Percentiles rank a stretch among this genome's conserved stretches.
Evolutionary conservation across 2,329 filamentous ascomycete genomes (phyloP).

Genomic region (Talaromyces funiculosus): DNA sequence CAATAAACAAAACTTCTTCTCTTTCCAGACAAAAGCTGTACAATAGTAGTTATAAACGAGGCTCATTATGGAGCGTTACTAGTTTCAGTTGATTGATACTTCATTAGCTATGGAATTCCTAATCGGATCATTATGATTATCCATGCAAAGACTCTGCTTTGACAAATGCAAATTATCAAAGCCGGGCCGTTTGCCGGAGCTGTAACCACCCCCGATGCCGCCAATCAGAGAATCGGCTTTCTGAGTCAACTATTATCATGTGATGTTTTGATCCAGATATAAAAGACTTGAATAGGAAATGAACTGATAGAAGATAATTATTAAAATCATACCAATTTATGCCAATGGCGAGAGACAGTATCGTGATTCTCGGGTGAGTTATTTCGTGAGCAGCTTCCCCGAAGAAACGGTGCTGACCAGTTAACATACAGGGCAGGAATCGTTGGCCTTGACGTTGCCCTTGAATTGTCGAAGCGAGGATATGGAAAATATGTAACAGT

Average conservation of each 20-base stretch:
- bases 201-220: conserved; percentile 1
- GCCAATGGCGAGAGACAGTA: conserved; percentile 13
- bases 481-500: conserved; percentile 25
- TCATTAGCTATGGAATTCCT: too few relatives aligned
- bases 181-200: not conserved
- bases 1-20: not conserved
- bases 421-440: not conserved
- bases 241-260: not conserved
- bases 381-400: not conserved
- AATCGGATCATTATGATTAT: too few relatives aligned
- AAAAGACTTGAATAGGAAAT: not conserved
- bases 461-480: conserved; percentile 10
- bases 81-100: too few relatives aligned
- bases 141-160: not conserved
- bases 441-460: conserved; percentile 7
- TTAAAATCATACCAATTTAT: not conserved
- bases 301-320: not conserved
- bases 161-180: not conserved
- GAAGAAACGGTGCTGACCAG: not conserved
- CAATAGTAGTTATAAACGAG: not conserved
- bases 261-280: not conserved
- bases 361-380: conserved; percentile 12
- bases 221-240: not conserved
- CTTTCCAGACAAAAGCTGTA: not conserved
- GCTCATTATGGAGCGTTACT: too few relatives aligned